Evolutionary conservation across 1,284 basidiomycete genomes (phyloP), one percentile per base, ranked within the genome.

Genomic region (Microbotryum scabiosae): DNA sequence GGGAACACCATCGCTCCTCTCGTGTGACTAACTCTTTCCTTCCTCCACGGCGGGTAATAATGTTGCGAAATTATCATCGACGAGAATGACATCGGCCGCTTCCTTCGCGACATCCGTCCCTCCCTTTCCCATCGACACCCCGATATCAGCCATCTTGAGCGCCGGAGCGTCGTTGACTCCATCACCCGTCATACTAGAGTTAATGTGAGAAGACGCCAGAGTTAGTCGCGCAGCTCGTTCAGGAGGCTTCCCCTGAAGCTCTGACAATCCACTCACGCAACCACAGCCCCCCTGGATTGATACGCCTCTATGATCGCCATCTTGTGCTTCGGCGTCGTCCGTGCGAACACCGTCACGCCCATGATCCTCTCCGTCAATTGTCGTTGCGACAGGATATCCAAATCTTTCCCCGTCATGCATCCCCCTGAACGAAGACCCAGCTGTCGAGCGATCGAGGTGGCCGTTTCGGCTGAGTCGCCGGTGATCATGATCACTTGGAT

Each of bases 401-500:
- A 86, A 65, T 87, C 87, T 68, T 83, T 83, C 6, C 93, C 93
- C 2, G 92, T 92, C 76, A 97, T 73, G 63, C 82, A 82, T 52
- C 77, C 78, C 9, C 70, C 64, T 26, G 65, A 69, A 10, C 81
- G 78, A 66, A 97, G 78, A n/a, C 93, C 93, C n/a, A 98, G 81
- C 69, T 90, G 82, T 65, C 82, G 80, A 28, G 91, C 93, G 64
- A 97, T 96, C 21, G 90, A 85, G 12, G 90, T 72, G 2, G 94
- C 94, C 0, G 94, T 98, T 60, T 86, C 80, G 75, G 93, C 89
- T 25, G 91, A 85, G 72, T 97, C 94, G 18, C 94, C 94, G 0
- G 94, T 97, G 74, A 97, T 97, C 93, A 98, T 97, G 48, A 97
- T 87, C 16, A 97, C 85, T 71, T 94, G 90, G 44, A 98, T 87